A percentile compares a stretch with the other conserved stretches of the same genome.
Evolutionary conservation across 306 rosid genomes (phyloP).

Genomic region (Albizia julibrissin): DNA sequence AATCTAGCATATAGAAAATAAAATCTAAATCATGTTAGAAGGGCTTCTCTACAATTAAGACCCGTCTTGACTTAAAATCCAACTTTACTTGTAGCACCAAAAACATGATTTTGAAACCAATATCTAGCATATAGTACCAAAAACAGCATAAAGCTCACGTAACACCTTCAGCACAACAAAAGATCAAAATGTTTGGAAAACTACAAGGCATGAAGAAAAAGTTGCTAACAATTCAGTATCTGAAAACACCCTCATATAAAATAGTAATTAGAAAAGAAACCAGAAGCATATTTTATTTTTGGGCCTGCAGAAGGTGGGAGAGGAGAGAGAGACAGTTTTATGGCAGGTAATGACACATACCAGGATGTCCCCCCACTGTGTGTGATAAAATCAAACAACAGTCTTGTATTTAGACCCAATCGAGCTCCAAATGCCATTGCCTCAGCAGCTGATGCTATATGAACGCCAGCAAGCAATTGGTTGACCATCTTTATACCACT

Average conservation of each 20-base stretch:
- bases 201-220: background rate
- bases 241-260: background rate
- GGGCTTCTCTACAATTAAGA: background rate
- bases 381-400: slow-evolving; percentile 73
- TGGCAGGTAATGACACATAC: slow-evolving; percentile 45
- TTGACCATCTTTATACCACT: slow-evolving; percentile 95
- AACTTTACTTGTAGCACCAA: background rate
- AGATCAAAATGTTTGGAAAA: background rate
- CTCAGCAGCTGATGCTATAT: slow-evolving; percentile 94
- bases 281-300: slow-evolving; percentile 8
- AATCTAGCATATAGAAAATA: background rate
- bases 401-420: slow-evolving; percentile 77
- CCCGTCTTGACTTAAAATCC: background rate
- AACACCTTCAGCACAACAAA: background rate
- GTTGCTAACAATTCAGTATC: background rate
- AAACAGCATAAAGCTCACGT: background rate
- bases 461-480: slow-evolving; percentile 98
- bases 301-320: slow-evolving; percentile 13
- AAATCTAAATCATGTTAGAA: background rate
- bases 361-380: slow-evolving; percentile 85
- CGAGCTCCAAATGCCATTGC: slow-evolving; percentile 96
- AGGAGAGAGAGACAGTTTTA: slow-evolving; percentile 19
- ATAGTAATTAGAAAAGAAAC: slow-evolving; percentile 14
- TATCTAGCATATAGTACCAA: background rate
- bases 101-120: background rate